These are phyloP conservation scores for Zopfochytrium polystomum DNA, from an alignment of 371 early-diverging fungal genomes.

Conservation along the genomic window DNA sequence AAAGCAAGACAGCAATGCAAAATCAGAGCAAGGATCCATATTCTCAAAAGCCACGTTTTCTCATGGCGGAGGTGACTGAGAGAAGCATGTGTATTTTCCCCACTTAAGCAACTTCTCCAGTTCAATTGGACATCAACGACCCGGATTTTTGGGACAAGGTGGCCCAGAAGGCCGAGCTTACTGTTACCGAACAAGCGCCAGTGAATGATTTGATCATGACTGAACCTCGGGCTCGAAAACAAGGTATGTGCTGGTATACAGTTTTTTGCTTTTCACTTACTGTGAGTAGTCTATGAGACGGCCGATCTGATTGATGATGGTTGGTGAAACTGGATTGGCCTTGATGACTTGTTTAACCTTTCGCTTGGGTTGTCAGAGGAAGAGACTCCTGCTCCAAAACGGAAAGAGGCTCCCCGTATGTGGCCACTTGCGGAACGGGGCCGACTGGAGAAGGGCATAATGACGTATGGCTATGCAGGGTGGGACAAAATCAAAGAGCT, in stretches of 20 bases:
- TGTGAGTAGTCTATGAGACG: neutral
- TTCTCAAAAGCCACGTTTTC: constrained; percentile 93
- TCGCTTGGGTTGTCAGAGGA: neutral
- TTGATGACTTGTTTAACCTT: constrained; percentile 5
- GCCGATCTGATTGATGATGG: constrained; percentile 3
- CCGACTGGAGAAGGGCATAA: constrained; percentile 75
- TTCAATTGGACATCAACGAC: constrained; percentile 80
- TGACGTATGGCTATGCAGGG: constrained; percentile 75
- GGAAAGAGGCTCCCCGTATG: constrained; percentile 29
- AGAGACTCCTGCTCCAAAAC: constrained; percentile 33
- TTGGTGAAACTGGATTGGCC: constrained; percentile 40
- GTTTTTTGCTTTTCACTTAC: no score
- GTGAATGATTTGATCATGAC: constrained; percentile 61
- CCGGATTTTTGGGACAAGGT: constrained; percentile 98
- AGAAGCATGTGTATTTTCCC: neutral
- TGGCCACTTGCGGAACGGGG: constrained; percentile 78
- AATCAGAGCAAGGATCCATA: constrained; percentile 66
- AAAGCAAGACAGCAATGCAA: constrained; percentile 67
- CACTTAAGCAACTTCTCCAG: neutral
- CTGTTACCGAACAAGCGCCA: constrained; percentile 56
- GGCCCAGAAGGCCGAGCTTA: constrained; percentile 75
- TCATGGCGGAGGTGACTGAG: constrained; percentile 25
- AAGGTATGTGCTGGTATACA: no score
- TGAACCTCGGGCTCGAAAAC: constrained; percentile 63
- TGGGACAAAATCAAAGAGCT: constrained; percentile 72